Evolutionary conservation across 495 filamentous ascomycete species (phyloP).

Genomic region (Penicillium cosmopolitanum): DNA sequence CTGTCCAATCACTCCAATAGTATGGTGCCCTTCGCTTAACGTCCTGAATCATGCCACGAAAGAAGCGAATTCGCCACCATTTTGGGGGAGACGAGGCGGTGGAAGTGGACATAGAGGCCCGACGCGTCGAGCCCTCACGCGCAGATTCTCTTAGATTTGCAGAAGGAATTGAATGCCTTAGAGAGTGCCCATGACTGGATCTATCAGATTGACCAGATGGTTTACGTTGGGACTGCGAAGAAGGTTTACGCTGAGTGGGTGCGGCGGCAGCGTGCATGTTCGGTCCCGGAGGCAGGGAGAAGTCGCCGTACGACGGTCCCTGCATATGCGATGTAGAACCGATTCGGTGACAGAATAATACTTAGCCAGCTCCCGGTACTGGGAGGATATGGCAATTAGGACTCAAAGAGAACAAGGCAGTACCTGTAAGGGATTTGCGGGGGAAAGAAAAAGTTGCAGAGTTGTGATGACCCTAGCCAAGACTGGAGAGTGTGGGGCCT

Average conservation of each 20-base stretch:
- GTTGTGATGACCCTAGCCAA: constrained; percentile 15
- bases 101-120: constrained; percentile 18
- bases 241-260: constrained; percentile 34
- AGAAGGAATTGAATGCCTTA: constrained; percentile 17
- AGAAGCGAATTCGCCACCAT: constrained; percentile 66
- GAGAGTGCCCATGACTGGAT: constrained; percentile 15
- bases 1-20: constrained; percentile 78
- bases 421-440: constrained; percentile 7
- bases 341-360: background rate
- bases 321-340: constrained; percentile 14
- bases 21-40: constrained; percentile 71
- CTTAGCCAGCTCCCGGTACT: background rate
- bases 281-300: constrained; percentile 26
- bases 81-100: constrained; percentile 25
- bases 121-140: constrained; percentile 11
- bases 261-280: constrained; percentile 33
- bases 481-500: constrained; percentile 20
- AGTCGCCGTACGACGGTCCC: constrained; percentile 26
- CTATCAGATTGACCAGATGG: constrained; percentile 27
- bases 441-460: constrained; percentile 22
- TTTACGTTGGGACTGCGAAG: constrained; percentile 36
- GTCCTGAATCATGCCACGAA: constrained; percentile 73
- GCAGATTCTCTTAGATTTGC: constrained; percentile 15
- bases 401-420: background rate
- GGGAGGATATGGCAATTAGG: background rate